Evolutionary conservation across 2,329 filamentous ascomycete species (phyloP), one percentile per base, ranked within the genome.

Genomic region (Colletotrichum magnum): DNA sequence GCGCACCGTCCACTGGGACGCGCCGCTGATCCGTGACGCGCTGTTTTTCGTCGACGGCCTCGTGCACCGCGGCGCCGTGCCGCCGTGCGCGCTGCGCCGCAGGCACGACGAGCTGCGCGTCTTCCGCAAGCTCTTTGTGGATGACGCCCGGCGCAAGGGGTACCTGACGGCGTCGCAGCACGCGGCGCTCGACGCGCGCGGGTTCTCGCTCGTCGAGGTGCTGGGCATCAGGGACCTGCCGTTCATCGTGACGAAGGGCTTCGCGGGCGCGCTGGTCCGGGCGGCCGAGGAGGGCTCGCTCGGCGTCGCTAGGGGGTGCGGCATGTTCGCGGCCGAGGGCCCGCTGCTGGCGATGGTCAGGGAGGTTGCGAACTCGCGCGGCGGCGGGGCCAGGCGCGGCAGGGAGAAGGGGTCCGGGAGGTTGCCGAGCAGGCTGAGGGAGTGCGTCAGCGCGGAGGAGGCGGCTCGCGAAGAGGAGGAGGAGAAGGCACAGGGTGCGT

Each of bases 1-100:
- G n/a, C 65, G 53, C 60, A 61, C 60, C 39, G 21, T 71, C 7
- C 21, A 50, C 18, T 71, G 69, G 69, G 43, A 51, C 24, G 50
- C 69, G 18, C 28, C 43, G 16, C 7, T 52, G 7, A 47, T 69
- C 21, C 54, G 50, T 28, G 66, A 65, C 48, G 65, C 65, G 60
- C 61, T 69, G 4, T 51, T n/a, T 45, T 24, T 64, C 16, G 47
- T 68, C 15, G 66, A 69, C 61, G 36, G 18, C 32, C 18, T 28
- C 43, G 26, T 7, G 12, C 13, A 32, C 36, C 6, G 45, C n/a
- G 39, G 54, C 26, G 2, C 13, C 39, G 16, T 45, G 24, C 41
- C 24, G 43, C 36, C 18, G 28, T n/a, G 18, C n/a, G 24, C 7
- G 13, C n/a, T 18, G 39, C 61, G 39, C 15, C 66, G 5, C n/a